phyloP scores from a whole-genome alignment of 108 stramenopile species.

The Epipyxis sp. region DNA sequence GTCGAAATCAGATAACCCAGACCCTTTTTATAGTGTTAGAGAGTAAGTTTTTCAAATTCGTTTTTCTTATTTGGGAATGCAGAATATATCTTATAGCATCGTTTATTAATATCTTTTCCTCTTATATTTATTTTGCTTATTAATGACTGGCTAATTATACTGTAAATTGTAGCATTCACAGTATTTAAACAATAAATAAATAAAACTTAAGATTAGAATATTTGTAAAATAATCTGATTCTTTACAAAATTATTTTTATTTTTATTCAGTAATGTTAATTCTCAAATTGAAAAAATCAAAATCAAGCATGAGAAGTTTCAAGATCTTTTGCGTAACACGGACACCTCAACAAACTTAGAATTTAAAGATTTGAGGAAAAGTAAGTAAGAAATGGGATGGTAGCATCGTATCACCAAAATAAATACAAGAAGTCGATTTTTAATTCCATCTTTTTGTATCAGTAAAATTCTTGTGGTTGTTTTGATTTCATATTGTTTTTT shows the following conservation, averaged over 20 bases:
- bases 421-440: no score
- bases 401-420: no score
- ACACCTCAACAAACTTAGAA: constrained; percentile 18
- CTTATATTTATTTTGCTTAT: no score
- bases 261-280: constrained; percentile 17
- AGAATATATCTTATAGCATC: not conserved
- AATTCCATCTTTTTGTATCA: no score
- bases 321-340: not conserved
- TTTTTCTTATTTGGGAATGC: not conserved
- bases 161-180: no score
- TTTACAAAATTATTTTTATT: not conserved
- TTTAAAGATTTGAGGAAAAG: constrained; percentile 27
- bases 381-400: constrained; percentile 15
- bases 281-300: constrained; percentile 24
- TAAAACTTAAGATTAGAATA: no score
- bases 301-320: constrained; percentile 6
- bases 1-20: constrained; percentile 22
- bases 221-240: not conserved
- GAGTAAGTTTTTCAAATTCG: constrained; percentile 8
- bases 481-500: not conserved
- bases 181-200: no score
- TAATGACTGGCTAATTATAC: no score
- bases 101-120: no score
- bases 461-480: not conserved
- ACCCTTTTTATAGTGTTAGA: constrained; percentile 30